A percentile compares a stretch with the other conserved stretches of the same genome.
Evolutionary conservation across 164 flowering plant genomes (phyloP).

Genomic region (Malania oleifera): DNA sequence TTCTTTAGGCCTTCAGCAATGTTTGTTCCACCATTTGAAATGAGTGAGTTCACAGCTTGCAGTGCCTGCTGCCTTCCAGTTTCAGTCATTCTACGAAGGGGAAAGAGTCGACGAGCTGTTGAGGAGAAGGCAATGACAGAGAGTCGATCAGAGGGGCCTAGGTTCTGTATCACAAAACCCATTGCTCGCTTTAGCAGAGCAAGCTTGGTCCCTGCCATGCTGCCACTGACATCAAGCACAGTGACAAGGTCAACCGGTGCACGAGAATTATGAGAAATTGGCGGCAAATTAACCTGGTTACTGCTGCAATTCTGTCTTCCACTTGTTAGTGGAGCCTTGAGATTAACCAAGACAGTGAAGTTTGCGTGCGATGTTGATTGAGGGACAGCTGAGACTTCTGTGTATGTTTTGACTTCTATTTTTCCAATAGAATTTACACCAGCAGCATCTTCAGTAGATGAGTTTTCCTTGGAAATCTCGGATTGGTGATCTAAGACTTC

Average conservation of each 20-base stretch:
- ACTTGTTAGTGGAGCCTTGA: constrained; percentile 65
- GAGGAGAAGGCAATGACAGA: constrained; percentile 96
- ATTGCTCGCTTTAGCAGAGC: constrained; percentile 88
- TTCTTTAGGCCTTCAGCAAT: constrained; percentile 82
- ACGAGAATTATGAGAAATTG: constrained; percentile 41
- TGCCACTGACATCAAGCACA: constrained; percentile 96
- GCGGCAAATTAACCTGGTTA: constrained; percentile 9
- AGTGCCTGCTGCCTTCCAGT: constrained; percentile 68
- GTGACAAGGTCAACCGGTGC: constrained; percentile 93
- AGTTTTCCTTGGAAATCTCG: constrained; percentile 10
- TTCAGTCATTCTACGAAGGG: constrained; percentile 77
- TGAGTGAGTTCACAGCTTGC: constrained; percentile 72
- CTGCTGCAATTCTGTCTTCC: constrained; percentile 15
- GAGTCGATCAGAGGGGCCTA: constrained; percentile 82
- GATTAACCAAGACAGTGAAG: constrained; percentile 63
- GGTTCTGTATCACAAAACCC: constrained; percentile 90
- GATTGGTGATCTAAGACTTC: constrained; percentile 42
- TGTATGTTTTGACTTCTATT: constrained; percentile 54
- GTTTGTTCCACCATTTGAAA: constrained; percentile 85
- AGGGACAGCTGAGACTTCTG: constrained; percentile 71
- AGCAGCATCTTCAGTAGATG: constrained; percentile 10
- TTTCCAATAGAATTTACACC: constrained; percentile 17
- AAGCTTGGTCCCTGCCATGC: constrained; percentile 97
- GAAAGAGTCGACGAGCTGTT: constrained; percentile 78
- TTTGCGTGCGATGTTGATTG: constrained; percentile 37